A percentile compares a stretch with the other conserved stretches of the same genome.
These are phyloP conservation scores for Vigna reflexopilosa DNA, from an alignment of 306 rosid genomes.

Conservation along the genomic window DNA sequence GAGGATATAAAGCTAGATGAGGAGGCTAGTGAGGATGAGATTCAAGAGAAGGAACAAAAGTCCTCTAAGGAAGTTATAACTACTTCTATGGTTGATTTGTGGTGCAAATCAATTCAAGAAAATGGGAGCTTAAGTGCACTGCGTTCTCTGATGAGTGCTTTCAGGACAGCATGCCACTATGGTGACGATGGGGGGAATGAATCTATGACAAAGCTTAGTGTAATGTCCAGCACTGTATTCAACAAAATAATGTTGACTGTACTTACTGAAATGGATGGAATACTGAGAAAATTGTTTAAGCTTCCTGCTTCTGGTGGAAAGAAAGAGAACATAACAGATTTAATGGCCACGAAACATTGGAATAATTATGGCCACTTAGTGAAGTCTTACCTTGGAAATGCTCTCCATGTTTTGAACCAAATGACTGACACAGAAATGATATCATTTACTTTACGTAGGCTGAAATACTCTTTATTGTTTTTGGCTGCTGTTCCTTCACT, in stretches of 20 bases:
- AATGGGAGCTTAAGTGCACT: conserved; percentile 66
- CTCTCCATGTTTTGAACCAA: conserved; percentile 90
- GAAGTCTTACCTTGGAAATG: conserved; percentile 94
- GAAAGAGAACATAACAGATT: conserved; percentile 71
- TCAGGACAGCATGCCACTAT: conserved; percentile 90
- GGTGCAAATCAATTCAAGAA: conserved; percentile 71
- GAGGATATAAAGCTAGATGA: conserved; percentile 51
- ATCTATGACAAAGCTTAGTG: conserved; percentile 60
- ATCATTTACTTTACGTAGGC: conserved; percentile 79
- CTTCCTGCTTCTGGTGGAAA: conserved; percentile 88
- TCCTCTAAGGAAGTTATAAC: conserved; percentile 64
- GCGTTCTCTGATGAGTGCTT: conserved; percentile 81
- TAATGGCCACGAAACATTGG: conserved; percentile 78
- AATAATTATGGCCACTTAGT: conserved; percentile 72
- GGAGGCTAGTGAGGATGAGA: conserved; percentile 41
- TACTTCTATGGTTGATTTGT: conserved; percentile 75
- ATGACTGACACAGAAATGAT: conserved; percentile 97
- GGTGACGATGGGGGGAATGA: conserved; percentile 82
- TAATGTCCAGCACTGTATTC: conserved; percentile 85
- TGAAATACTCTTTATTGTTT: conserved; percentile 79
- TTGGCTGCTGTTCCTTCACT: conserved; percentile 91
- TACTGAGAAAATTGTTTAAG: conserved; percentile 76
- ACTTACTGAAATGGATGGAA: conserved; percentile 86
- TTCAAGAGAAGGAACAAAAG: conserved; percentile 52
- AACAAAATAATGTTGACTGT: conserved; percentile 89